Evolutionary conservation across 2,329 filamentous ascomycete species (phyloP), one percentile per base, ranked within the genome.

Genomic region (Hypoxylon sp.): DNA sequence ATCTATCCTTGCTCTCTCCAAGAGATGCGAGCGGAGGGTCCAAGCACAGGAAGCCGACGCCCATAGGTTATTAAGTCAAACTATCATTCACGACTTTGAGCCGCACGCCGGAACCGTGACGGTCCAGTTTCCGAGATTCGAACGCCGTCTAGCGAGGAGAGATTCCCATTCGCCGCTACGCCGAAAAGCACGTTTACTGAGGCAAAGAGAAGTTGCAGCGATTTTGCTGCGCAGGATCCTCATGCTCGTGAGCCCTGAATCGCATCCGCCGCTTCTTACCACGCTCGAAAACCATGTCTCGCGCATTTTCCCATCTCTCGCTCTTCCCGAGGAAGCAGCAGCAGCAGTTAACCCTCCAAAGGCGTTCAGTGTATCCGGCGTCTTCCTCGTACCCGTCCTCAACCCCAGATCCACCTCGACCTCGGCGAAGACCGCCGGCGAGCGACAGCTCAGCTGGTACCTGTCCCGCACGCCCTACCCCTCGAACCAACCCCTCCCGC

Each of bases 1-100:
- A 0, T 82, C 87, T 0, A 82, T 97, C 4, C 78, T 95, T 1
- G 78, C 80, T 0, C 79, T 96, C 52, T 82, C 90, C 0, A 74
- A 80, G 14, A 83, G 83, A 30, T 85, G 86, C 28, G 81, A 83
- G 46, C 71, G 70, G 11, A 82, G 80, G 5, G 78, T 80, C 0
- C 71, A 77, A 2, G 70, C 75, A 1, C 80, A 86, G 51, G 85
- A 86, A 33, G 78, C 80, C 1, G 80, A 86, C 60, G 89, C 88
- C 0, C 79, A 86, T 18, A 73, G 81, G 6, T 78, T 91, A 5
- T 80, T 93, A n/a, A 57, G 78, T 14, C 75, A 78, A 32, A 80
- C 78, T 1, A 76, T 87, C 12, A 78, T 86, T 3, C 79, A 79
- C 49, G 79, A 81, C 16, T 82, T 85, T 20, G 79, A 83, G 57